phyloP scores from a whole-genome alignment of 108 stramenopile genomes.

The Ochromonas danica region DNA sequence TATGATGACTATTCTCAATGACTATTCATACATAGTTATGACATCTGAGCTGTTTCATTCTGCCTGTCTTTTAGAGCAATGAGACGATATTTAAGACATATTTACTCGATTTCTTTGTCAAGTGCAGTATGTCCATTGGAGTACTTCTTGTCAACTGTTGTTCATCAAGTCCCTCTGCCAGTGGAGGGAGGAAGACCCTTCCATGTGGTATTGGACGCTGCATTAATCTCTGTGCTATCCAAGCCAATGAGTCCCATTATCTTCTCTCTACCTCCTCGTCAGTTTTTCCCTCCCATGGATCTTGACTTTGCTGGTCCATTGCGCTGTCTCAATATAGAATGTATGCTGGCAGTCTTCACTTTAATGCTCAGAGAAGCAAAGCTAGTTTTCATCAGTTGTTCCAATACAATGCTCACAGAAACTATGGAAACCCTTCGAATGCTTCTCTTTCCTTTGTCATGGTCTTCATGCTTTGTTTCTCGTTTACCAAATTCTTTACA shows the following conservation, averaged over 20 bases:
- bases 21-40: background rate
- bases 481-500: slow-evolving; percentile 2
- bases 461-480: slow-evolving; percentile 32
- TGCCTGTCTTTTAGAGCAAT: slow-evolving; percentile 28
- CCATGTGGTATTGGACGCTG: slow-evolving; percentile 29
- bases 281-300: slow-evolving; percentile 31
- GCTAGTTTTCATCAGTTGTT: slow-evolving; percentile 6
- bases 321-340: slow-evolving; percentile 12
- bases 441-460: slow-evolving; percentile 13
- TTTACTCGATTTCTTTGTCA: slow-evolving; percentile 26
- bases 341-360: background rate
- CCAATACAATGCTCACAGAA: slow-evolving; percentile 27
- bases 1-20: slow-evolving; percentile 5
- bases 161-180: slow-evolving; percentile 10
- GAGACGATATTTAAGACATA: slow-evolving; percentile 29
- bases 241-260: slow-evolving; percentile 5
- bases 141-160: slow-evolving; percentile 7
- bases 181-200: slow-evolving; percentile 33
- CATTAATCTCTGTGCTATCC: slow-evolving; percentile 4
- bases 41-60: background rate
- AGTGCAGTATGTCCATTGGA: slow-evolving; percentile 11
- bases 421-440: slow-evolving; percentile 26
- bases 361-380: slow-evolving; percentile 28
- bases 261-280: background rate
- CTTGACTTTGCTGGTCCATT: slow-evolving; percentile 37